Percentiles rank a stretch among this genome's conserved stretches.
These are phyloP conservation scores for Neolentinus lepideus DNA, from an alignment of 1,284 basidiomycete species.

Conservation along the genomic window DNA sequence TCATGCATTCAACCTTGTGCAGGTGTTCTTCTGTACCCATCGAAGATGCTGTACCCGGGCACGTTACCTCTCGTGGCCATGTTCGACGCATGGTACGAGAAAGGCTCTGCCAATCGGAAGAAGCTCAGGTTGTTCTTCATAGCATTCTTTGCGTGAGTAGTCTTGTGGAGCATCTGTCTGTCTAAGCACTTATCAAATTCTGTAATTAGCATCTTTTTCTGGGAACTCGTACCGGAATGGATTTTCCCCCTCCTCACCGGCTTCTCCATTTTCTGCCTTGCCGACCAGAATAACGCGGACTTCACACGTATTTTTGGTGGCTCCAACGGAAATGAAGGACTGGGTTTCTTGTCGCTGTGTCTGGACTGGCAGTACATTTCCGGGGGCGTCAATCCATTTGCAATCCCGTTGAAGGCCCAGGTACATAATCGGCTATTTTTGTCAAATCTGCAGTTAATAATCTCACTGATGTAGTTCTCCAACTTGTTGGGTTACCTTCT, in stretches of 20 bases:
- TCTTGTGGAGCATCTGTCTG: constrained; percentile 9
- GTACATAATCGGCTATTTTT: constrained; percentile 12
- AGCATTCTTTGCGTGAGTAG: constrained; percentile 10
- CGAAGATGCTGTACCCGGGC: constrained; percentile 14
- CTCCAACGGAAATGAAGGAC: constrained; percentile 13
- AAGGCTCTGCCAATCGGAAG: constrained; percentile 14
- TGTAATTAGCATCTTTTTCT: background rate
- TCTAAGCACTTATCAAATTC: background rate
- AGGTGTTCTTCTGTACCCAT: constrained; percentile 28
- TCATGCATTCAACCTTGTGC: background rate
- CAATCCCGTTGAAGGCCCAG: constrained; percentile 36
- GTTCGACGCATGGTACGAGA: constrained; percentile 12
- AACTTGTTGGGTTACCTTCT: constrained; percentile 33
- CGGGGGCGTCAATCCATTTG: constrained; percentile 30
- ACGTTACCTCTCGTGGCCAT: constrained; percentile 15
- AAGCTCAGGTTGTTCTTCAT: constrained; percentile 17
- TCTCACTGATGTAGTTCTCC: constrained; percentile 23
- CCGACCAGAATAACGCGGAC: constrained; percentile 11
- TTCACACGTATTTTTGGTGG: constrained; percentile 16
- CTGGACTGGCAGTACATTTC: constrained; percentile 21
- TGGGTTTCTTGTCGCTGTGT: constrained; percentile 17
- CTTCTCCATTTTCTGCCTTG: constrained; percentile 16
- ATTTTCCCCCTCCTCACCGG: background rate
- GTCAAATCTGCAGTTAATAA: constrained; percentile 1
- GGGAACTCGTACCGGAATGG: constrained; percentile 1